phyloP scores from a whole-genome alignment of 73 alveolate species.

The Paramecium primaurelia region DNA sequence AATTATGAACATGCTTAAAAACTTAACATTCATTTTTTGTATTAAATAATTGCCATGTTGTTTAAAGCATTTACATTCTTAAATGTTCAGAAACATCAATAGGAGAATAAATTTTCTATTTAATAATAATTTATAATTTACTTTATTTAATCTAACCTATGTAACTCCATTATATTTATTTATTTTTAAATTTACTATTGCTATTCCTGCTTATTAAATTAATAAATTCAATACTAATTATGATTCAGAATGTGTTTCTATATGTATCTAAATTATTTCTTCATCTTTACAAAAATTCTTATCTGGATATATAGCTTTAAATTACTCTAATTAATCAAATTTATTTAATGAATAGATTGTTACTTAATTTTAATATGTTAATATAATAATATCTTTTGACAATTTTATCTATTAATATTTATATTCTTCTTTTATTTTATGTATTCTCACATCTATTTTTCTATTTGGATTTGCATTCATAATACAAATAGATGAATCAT shows the following conservation, averaged over 20 bases:
- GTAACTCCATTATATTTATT: neutral
- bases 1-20: neutral
- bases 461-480: neutral
- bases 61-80: neutral
- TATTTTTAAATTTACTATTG: neutral
- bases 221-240: neutral
- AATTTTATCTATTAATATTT: neutral
- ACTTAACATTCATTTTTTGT: neutral
- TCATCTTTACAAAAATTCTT: neutral
- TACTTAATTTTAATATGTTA: neutral
- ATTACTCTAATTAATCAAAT: neutral
- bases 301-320: neutral
- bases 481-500: neutral
- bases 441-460: neutral
- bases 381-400: neutral
- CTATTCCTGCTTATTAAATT: neutral
- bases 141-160: neutral
- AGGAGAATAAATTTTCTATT: neutral
- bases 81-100: neutral
- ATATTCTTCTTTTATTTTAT: neutral
- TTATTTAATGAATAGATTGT: neutral
- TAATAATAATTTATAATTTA: neutral
- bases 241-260: neutral
- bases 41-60: neutral
- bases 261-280: neutral